These are phyloP conservation scores for Alternaria infectoria DNA, from an alignment of 2,329 filamentous ascomycete genomes.

Conservation along the genomic window DNA sequence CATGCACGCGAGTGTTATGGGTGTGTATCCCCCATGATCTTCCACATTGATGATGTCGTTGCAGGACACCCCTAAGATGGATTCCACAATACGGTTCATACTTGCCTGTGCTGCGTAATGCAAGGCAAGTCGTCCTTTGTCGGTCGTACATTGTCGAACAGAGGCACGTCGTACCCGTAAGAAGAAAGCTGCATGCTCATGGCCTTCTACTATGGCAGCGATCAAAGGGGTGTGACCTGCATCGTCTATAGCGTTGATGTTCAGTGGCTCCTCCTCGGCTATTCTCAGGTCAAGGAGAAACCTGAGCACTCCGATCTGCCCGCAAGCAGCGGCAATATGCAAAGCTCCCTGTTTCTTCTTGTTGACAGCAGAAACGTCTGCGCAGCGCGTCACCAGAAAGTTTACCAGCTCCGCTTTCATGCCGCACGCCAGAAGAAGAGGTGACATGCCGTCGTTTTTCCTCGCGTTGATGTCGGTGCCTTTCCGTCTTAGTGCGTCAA, in stretches of 20 bases:
- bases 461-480: conserved; percentile 29
- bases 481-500: conserved; percentile 80
- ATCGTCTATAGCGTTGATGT: conserved; percentile 15
- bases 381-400: conserved; percentile 14
- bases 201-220: conserved; percentile 13
- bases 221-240: conserved; percentile 24
- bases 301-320: conserved; percentile 10
- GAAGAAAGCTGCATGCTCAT: conserved; percentile 17
- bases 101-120: conserved; percentile 15
- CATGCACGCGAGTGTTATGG: conserved; percentile 18
- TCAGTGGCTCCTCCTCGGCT: background rate
- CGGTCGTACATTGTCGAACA: background rate
- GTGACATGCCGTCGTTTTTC: conserved; percentile 15
- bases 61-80: background rate
- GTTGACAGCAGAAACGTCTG: conserved; percentile 15
- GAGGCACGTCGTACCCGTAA: conserved; percentile 18
- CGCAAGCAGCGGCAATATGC: conserved; percentile 21
- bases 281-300: conserved; percentile 5
- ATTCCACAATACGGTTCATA: background rate
- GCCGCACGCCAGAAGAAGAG: conserved; percentile 23
- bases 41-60: conserved; percentile 11
- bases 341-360: conserved; percentile 13
- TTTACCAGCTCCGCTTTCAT: conserved; percentile 5
- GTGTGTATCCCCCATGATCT: conserved; percentile 16
- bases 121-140: conserved; percentile 13